These are phyloP conservation scores for Massarina eburnea DNA, from an alignment of 2,329 filamentous ascomycete genomes.

Conservation along the genomic window DNA sequence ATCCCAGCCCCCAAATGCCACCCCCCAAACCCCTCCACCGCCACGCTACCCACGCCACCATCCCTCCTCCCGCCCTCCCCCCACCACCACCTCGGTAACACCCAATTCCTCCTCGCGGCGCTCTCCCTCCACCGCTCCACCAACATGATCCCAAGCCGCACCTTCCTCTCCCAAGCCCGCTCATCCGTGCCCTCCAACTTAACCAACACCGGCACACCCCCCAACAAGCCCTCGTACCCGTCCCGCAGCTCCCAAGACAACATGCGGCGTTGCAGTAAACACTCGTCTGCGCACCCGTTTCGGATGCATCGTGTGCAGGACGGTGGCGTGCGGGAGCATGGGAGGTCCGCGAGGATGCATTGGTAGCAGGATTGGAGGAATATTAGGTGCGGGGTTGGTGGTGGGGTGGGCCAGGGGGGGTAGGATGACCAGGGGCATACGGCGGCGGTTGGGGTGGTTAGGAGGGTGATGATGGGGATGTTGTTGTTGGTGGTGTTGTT, in stretches of 20 bases:
- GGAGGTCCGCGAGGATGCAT: slow-evolving; percentile 26
- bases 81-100: too few relatives aligned
- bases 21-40: too few relatives aligned
- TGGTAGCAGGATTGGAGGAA: slow-evolving; percentile 33
- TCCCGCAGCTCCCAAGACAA: slow-evolving; percentile 12
- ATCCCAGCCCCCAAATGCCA: too few relatives aligned
- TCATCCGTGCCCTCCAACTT: slow-evolving; percentile 17
- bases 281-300: slow-evolving; percentile 13
- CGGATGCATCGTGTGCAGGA: slow-evolving; percentile 31
- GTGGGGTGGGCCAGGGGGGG: not conserved
- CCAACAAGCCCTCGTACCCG: slow-evolving; percentile 1
- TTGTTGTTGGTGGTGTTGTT: not conserved
- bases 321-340: slow-evolving; percentile 32
- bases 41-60: too few relatives aligned
- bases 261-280: slow-evolving; percentile 23
- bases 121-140: slow-evolving; percentile 10
- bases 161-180: slow-evolving; percentile 17
- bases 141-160: slow-evolving; percentile 9
- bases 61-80: too few relatives aligned
- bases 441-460: not conserved
- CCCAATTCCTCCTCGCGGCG: slow-evolving; percentile 31
- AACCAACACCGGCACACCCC: slow-evolving; percentile 19
- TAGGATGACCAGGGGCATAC: not conserved
- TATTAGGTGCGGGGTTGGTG: slow-evolving; percentile 12
- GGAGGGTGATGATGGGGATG: too few relatives aligned